Base-by-base conservation (phyloP, 2,329 filamentous ascomycete genomes). In the Pseudodiploospora longispora region DNA sequence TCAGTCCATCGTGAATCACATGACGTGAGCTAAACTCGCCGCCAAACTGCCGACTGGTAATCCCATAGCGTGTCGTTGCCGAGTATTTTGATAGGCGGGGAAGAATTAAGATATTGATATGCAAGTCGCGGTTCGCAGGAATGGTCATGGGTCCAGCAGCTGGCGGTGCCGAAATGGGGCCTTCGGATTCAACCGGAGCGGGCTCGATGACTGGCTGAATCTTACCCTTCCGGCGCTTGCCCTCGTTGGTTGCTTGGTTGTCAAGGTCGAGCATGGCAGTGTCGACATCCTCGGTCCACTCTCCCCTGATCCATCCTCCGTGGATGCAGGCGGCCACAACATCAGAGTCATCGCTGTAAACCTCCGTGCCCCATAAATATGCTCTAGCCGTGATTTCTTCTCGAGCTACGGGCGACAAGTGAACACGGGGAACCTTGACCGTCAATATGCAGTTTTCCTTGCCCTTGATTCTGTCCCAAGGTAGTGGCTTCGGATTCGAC, bases 261-360 rank as follows among this genome's bases (percentile, higher is more conserved):
- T 75, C 70, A 3, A 82, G 63, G 12, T 77, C 76, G 8, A 95
- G 71, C 64, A 91, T 69, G 9, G 72, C 69, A 1, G 79, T 71
- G 53, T 93, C 85, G 1, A 93, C 77, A 32, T 87, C 84, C 6
- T 89, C 81, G 4, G 80, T 72, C 85, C 90, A 95, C 55, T 90
- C 87, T 31, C 91, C 91, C 36, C 83, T 82, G 53, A 98, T 85
- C 82, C 89, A 97, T 4, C 93, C 93, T 2, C 83, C 82, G 61
- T 98, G 93, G 38, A 98, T 91, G 47, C 90, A 91, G 2, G 91
- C 90, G 0, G 89, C 91, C 27, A 98, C 76, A 1, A 93, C 81
- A 59, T 98, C 93, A 0, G 89, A 95, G 63, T 98, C 93, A 55
- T 98, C 93, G 0, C 89, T 95, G 60, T 97, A 97, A 6, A 98